These are phyloP conservation scores for Xylaria sp. DNA, from an alignment of 2,329 filamentous ascomycete species.

Conservation along the genomic window DNA sequence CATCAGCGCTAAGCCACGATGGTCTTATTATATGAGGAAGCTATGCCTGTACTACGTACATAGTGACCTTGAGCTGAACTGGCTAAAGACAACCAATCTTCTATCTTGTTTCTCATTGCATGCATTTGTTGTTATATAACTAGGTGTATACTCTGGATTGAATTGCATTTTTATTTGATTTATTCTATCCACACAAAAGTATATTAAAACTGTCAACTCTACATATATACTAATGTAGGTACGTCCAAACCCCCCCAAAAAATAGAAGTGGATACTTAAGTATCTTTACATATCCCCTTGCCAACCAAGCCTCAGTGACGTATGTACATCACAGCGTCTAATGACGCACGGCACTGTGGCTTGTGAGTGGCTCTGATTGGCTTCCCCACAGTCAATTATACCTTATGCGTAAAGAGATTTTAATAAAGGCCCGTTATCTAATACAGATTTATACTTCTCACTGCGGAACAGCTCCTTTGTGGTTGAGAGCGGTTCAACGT, in stretches of 20 bases:
- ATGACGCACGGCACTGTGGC: constrained; percentile 9
- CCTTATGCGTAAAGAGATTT: no score
- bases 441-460: no score
- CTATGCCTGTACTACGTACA: no score
- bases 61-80: constrained; percentile 29
- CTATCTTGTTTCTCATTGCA: background rate
- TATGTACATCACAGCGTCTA: background rate
- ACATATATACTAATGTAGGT: no score
- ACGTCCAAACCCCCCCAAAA: no score
- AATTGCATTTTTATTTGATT: background rate
- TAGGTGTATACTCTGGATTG: background rate
- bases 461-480: background rate
- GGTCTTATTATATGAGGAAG: background rate
- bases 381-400: background rate
- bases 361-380: background rate
- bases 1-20: constrained; percentile 37
- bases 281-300: constrained; percentile 13
- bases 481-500: background rate
- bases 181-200: no score
- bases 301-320: constrained; percentile 22
- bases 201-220: no score
- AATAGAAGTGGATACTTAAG: background rate
- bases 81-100: constrained; percentile 6
- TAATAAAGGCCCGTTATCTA: background rate
- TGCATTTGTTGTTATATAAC: background rate